phyloP scores from a whole-genome alignment of 352 stramenopile species.

The Globisporangium polare region DNA sequence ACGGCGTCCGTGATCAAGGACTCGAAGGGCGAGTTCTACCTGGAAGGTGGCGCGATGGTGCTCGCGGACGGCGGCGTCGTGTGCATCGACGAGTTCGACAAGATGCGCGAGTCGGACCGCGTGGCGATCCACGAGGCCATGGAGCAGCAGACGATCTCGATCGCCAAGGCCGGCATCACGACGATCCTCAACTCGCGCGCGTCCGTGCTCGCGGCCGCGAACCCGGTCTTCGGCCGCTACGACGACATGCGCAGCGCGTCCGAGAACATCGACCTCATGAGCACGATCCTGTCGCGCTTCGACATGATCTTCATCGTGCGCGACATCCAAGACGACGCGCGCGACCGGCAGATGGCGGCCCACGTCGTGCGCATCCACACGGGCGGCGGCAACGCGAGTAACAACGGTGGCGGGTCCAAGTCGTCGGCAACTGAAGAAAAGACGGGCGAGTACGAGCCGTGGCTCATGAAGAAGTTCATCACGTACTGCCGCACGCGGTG shows the following conservation, averaged over 20 bases:
- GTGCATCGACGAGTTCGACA: slow-evolving; percentile 98
- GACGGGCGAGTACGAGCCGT: slow-evolving; percentile 67
- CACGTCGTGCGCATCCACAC: slow-evolving; percentile 99
- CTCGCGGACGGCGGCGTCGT: slow-evolving; percentile 98
- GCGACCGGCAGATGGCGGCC: slow-evolving; percentile 95
- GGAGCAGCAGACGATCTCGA: slow-evolving; percentile 99
- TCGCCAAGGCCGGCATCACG: slow-evolving; percentile 99
- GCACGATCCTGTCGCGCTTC: slow-evolving; percentile 98
- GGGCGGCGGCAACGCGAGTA: slow-evolving; percentile 48
- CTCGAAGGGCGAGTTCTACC: slow-evolving; percentile 96
- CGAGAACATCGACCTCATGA: slow-evolving; percentile 99
- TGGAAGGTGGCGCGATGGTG: slow-evolving; percentile 98
- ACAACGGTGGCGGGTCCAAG: slow-evolving; percentile 20
- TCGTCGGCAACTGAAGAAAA: slow-evolving; percentile 23
- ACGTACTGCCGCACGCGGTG: slow-evolving; percentile 96
- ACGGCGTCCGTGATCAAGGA: slow-evolving; percentile 96
- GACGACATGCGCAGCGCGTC: slow-evolving; percentile 97
- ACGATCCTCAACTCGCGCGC: slow-evolving; percentile 96
- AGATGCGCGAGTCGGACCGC: slow-evolving; percentile 92
- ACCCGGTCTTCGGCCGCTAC: slow-evolving; percentile 98
- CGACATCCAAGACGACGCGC: slow-evolving; percentile 96
- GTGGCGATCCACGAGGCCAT: slow-evolving; percentile 99
- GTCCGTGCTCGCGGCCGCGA: slow-evolving; percentile 94
- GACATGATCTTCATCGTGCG: slow-evolving; percentile 99
- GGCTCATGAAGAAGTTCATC: slow-evolving; percentile 97